A percentile compares a stretch with the other conserved stretches of the same genome.
phyloP scores from a whole-genome alignment of 1,284 basidiomycete species.

The Sutorius eximius region DNA sequence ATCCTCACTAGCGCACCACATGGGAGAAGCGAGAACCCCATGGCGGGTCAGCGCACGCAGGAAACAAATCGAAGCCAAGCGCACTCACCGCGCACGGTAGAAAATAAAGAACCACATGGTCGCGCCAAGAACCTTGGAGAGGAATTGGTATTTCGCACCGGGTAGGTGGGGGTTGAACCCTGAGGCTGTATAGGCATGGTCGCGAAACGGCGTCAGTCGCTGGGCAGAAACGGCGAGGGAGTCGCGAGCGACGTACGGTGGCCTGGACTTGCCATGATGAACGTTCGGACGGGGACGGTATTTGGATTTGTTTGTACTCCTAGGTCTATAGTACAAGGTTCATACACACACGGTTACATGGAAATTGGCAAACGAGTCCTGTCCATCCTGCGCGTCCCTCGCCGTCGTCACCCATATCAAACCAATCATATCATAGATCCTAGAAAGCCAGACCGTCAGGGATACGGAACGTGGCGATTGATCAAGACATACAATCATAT shows the following conservation, averaged over 20 bases:
- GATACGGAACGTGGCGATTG: neutral
- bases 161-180: constrained; percentile 88
- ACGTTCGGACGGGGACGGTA: constrained; percentile 23
- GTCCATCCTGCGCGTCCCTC: neutral
- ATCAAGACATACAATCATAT: constrained; percentile 52
- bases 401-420: constrained; percentile 69
- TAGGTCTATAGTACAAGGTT: neutral
- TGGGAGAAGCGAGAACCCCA: constrained; percentile 2
- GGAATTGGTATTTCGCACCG: constrained; percentile 71
- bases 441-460: constrained; percentile 73
- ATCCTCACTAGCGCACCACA: constrained; percentile 53
- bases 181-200: constrained; percentile 43
- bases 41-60: constrained; percentile 1
- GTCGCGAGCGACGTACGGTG: constrained; percentile 24
- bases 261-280: constrained; percentile 32
- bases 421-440: constrained; percentile 95
- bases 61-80: neutral
- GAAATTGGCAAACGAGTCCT: neutral
- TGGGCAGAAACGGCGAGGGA: neutral
- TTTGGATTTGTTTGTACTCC: constrained; percentile 29
- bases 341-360: neutral
- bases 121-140: constrained; percentile 84
- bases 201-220: neutral
- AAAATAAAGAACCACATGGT: constrained; percentile 99
- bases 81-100: constrained; percentile 82